A percentile compares a stretch with the other conserved stretches of the same genome.
Evolutionary conservation across 1,284 basidiomycete genomes (phyloP).

Genomic region (Leccinum griseonigrum): DNA sequence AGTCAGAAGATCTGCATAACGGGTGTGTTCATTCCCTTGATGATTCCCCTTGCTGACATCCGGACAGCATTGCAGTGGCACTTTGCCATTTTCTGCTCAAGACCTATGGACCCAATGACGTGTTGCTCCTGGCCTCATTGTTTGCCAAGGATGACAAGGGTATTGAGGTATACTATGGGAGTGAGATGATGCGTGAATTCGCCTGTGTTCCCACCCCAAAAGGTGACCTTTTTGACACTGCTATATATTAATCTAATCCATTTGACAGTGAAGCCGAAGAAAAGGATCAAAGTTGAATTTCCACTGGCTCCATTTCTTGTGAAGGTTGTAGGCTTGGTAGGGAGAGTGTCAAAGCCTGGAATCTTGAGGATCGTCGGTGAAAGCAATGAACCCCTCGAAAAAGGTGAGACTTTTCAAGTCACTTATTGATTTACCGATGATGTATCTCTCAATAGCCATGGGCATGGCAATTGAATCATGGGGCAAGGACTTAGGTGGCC

Average conservation of each 20-base stretch:
- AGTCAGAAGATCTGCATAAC: background rate
- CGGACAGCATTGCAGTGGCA: slow-evolving; percentile 18
- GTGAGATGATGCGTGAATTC: background rate
- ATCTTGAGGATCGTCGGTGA: background rate
- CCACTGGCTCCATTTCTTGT: background rate
- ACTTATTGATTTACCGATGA: background rate
- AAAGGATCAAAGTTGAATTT: background rate
- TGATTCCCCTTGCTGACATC: background rate
- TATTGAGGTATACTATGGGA: slow-evolving; percentile 4
- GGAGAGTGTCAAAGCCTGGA: background rate
- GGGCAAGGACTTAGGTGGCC: background rate
- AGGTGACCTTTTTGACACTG: background rate
- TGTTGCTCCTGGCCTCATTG: slow-evolving; percentile 20
- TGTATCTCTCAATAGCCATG: background rate
- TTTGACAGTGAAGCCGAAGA: background rate
- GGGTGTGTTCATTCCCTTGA: slow-evolving; percentile 5
- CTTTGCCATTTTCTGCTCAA: slow-evolving; percentile 23
- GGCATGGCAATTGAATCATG: background rate
- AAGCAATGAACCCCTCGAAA: background rate
- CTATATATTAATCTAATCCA: background rate
- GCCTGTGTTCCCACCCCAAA: background rate
- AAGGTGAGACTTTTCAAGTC: background rate
- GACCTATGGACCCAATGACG: slow-evolving; percentile 18
- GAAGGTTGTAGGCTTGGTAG: background rate
- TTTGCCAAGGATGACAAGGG: slow-evolving; percentile 12